Base-by-base conservation (phyloP, 164 flowering plant genomes). In the Buxus sempervirens region DNA sequence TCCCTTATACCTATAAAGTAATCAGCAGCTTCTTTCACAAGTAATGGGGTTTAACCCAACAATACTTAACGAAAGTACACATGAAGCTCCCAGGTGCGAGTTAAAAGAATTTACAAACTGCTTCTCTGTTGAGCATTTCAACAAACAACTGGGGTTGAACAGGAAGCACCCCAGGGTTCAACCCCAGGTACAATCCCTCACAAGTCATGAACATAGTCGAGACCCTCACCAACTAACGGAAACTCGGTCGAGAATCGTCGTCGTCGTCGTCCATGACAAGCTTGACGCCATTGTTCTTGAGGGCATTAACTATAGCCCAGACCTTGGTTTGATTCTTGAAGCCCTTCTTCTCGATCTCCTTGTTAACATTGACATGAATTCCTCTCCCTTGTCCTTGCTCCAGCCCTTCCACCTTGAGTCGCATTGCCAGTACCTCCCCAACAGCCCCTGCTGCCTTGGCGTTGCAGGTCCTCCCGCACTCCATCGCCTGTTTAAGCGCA, bases 341-440 rank as follows among this genome's bases (percentile, higher is more conserved):
- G 0, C 96, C 98, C 66, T 89, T 94, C 79, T 86, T 89, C 82
- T 82, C 89, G 22, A 96, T 72, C 77, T 92, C 97, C 71, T 90
- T 93, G 53, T 81, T 74, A 0, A 89, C 85, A 68, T 96, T 71
- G 0, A 77, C 88, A 62, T 90, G 90, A 18, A 95, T 88, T 12
- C 89, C 93, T 62, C 86, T 65, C 38, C 90, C 98, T 25, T 81
- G 80, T 1, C 90, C 95, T 21, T 86, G 78, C 22, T 83, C 87
- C n/a, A 96, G 82, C 2, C 97, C 97, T 67, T 85, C 96, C 38
- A 96, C 97, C 76, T 86, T 90, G 61, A 93, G 87, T 21, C 98
- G 76, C 98, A 86, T 95, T 0, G 98, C 98, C 69, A 95, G 58
- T 26, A 95, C 99, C 78, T 90, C 97, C 9, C 99, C 97, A 14